Evolutionary conservation across 345 rosid species (phyloP).

Genomic region (Eucalyptus sp.): DNA sequence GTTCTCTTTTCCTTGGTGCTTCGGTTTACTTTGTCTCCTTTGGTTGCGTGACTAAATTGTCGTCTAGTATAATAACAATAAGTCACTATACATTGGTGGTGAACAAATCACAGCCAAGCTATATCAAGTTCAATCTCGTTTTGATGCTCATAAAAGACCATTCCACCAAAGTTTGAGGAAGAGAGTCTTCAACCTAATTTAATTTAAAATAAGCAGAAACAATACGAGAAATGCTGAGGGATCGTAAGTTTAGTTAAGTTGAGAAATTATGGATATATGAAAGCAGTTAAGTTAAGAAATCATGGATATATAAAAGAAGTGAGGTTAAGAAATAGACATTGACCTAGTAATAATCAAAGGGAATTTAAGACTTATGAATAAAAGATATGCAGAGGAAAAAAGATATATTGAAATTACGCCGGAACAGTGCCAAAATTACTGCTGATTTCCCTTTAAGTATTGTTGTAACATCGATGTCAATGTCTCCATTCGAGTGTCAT

Average conservation of each 20-base stretch:
- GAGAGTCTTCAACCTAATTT: not conserved
- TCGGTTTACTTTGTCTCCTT: too few species aligned
- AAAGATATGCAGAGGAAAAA: not conserved
- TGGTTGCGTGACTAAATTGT: not conserved
- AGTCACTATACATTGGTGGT: too few species aligned
- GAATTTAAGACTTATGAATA: not conserved
- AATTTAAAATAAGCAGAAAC: too few species aligned
- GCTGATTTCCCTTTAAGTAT: not conserved
- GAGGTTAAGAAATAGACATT: not conserved
- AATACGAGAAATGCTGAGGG: not conserved
- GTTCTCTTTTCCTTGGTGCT: not conserved
- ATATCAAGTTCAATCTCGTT: too few species aligned
- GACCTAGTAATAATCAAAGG: not conserved
- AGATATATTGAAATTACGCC: not conserved
- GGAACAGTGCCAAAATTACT: fast-evolving
- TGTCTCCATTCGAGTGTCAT: not conserved
- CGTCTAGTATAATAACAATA: too few species aligned
- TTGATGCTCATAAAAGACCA: not conserved
- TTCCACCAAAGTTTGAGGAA: not conserved
- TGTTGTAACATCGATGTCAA: too few species aligned
- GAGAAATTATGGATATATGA: not conserved
- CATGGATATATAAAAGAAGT: not conserved
- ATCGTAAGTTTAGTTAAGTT: not conserved
- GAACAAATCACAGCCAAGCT: too few species aligned
- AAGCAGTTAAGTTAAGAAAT: not conserved